Evolutionary conservation across 331 rosid species (phyloP).

Genomic region (Malus hybrid): DNA sequence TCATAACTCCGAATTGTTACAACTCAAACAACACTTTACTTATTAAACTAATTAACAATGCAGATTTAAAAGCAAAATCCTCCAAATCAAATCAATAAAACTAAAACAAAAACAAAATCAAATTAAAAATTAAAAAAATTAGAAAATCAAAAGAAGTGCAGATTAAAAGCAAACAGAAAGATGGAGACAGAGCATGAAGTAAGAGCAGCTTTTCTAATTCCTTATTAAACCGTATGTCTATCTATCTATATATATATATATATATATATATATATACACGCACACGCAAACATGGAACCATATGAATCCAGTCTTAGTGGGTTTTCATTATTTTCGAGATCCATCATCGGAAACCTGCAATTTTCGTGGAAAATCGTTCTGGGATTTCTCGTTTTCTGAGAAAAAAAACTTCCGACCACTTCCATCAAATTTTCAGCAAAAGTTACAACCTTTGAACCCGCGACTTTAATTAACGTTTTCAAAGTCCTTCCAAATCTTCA

Average conservation of each 20-base stretch:
- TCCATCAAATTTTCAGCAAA: not conserved
- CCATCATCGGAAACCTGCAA: conserved; percentile 29
- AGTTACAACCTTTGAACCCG: not conserved
- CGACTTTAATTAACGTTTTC: not conserved
- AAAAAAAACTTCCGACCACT: conserved; percentile 11
- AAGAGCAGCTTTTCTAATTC: conserved; percentile 9
- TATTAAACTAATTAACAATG: not conserved
- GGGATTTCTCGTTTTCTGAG: conserved; percentile 35
- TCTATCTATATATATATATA: not conserved
- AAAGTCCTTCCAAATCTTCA: not conserved
- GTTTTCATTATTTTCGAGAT: conserved; percentile 24
- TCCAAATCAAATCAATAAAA: not conserved
- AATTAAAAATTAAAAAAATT: not conserved
- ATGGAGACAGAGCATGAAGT: conserved; percentile 13
- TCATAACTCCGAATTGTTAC: not conserved
- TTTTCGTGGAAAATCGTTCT: conserved; percentile 22
- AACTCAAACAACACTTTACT: not conserved
- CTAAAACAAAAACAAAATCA: not conserved
- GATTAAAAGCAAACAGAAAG: not conserved
- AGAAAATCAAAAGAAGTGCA: not conserved
- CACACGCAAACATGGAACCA: not conserved
- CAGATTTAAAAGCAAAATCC: not conserved
- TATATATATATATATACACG: not conserved
- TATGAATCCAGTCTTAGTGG: not conserved
- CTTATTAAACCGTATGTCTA: not conserved